phyloP scores from a whole-genome alignment of 2,329 filamentous ascomycete genomes.

The Remersonia thermophila region DNA sequence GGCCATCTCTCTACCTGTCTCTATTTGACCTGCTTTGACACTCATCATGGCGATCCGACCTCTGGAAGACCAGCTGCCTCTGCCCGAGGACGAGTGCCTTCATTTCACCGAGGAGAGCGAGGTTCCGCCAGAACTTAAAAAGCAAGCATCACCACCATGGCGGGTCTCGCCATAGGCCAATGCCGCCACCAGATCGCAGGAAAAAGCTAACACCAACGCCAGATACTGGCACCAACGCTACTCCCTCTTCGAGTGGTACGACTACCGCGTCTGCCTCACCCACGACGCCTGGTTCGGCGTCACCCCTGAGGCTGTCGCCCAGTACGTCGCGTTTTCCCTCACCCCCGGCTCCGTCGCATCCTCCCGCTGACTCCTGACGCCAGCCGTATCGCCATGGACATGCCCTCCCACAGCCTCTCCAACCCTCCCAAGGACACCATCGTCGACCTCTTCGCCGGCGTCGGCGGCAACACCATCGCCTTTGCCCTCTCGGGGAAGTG shows the following conservation, averaged over 20 bases:
- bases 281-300: constrained; percentile 95
- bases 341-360: neutral
- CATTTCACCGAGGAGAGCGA: constrained; percentile 62
- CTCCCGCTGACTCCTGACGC: too few relatives aligned
- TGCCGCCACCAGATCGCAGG: neutral
- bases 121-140: constrained; percentile 73
- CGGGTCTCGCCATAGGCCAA: too few relatives aligned
- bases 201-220: neutral
- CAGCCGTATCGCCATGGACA: constrained; percentile 64
- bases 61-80: constrained; percentile 33
- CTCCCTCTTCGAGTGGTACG: constrained; percentile 76
- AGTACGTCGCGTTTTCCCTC: constrained; percentile 32
- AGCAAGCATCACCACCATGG: constrained; percentile 36
- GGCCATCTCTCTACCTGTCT: too few relatives aligned
- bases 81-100: constrained; percentile 54
- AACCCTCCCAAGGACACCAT: constrained; percentile 44
- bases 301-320: constrained; percentile 87
- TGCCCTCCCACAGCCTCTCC: constrained; percentile 41
- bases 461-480: constrained; percentile 89
- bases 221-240: constrained; percentile 89
- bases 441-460: constrained; percentile 83
- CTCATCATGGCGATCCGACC: constrained; percentile 15
- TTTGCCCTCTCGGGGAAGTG: constrained; percentile 73
- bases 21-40: too few relatives aligned
- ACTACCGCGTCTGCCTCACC: constrained; percentile 81